Percentiles rank a stretch among this genome's conserved stretches.
Conservation (phyloP, 306 rosid genomes). For the Cercis canadensis region DNA sequence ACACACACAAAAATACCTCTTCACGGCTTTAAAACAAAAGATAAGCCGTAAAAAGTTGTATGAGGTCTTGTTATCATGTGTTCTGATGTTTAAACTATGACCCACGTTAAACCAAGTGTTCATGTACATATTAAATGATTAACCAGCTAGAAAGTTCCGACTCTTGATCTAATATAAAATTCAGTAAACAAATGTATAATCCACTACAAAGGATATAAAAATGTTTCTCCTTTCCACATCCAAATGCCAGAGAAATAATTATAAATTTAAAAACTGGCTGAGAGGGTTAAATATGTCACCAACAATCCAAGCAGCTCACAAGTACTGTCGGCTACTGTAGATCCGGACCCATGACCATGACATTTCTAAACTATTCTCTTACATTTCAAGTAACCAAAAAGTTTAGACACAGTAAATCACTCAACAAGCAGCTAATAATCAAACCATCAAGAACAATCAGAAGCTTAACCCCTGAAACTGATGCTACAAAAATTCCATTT, state of each 20-base stretch:
- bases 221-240: neutral
- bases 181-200: too few relatives aligned
- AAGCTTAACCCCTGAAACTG: neutral
- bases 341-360: neutral
- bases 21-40: neutral
- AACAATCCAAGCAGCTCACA: conserved; percentile 27
- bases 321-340: conserved; percentile 35
- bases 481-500: conserved; percentile 23
- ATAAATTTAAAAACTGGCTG: neutral
- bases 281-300: conserved; percentile 19
- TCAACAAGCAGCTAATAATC: conserved; percentile 1
- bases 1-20: neutral
- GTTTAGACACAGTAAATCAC: neutral
- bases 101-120: conserved; percentile 2
- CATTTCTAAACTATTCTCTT: neutral
- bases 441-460: neutral
- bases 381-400: neutral
- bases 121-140: conserved; percentile 6
- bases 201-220: neutral
- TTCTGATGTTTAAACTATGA: neutral
- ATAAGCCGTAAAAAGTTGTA: neutral
- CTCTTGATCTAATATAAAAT: too few relatives aligned
- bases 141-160: too few relatives aligned
- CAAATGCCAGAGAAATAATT: conserved; percentile 9
- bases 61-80: neutral